Percentiles rank a stretch among this genome's conserved stretches.
Conservation (phyloP, 106 monocot genomes). For the Dactylorhiza incarnata region DNA sequence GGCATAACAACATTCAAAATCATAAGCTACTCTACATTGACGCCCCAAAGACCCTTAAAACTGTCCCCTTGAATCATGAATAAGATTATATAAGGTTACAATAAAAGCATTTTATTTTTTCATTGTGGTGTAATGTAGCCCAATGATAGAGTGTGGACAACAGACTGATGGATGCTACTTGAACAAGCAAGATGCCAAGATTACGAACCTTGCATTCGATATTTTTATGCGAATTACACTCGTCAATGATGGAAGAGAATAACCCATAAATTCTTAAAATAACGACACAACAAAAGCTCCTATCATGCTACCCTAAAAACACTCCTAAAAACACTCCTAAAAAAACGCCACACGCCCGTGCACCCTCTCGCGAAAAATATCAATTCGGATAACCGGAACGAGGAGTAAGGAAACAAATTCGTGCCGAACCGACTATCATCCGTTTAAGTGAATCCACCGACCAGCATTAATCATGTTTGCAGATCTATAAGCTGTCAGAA, state of each 20-base stretch:
- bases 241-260: neutral
- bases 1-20: too few relatives aligned
- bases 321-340: neutral
- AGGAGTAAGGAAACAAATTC: neutral
- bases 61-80: too few relatives aligned
- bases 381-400: neutral
- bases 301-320: neutral
- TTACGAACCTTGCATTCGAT: too few relatives aligned
- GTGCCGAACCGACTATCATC: neutral
- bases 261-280: too few relatives aligned
- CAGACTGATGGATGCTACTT: too few relatives aligned
- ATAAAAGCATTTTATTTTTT: too few relatives aligned
- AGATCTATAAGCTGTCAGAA: neutral
- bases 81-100: too few relatives aligned
- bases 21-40: too few relatives aligned
- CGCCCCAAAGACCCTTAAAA: too few relatives aligned
- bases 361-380: neutral
- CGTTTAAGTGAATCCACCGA: neutral
- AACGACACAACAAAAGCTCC: neutral
- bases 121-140: too few relatives aligned
- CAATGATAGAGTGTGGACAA: too few relatives aligned
- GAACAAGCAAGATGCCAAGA: too few relatives aligned
- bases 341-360: neutral
- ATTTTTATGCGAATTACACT: neutral
- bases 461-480: neutral